phyloP scores from a whole-genome alignment of 2,329 filamentous ascomycete genomes.

The Grosmannia huntii region DNA sequence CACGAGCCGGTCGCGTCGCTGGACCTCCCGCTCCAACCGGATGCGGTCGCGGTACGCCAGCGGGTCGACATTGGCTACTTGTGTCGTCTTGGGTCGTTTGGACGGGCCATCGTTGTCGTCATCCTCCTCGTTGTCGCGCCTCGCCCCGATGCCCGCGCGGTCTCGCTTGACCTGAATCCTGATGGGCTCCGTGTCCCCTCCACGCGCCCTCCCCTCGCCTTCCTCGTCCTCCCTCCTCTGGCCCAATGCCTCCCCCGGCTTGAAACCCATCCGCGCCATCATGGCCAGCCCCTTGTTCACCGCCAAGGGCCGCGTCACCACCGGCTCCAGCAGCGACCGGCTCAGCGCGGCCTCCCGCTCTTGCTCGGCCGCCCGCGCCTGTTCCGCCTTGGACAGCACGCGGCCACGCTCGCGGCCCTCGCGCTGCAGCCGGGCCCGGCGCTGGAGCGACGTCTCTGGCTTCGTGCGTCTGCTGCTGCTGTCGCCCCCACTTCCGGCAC shows the following conservation, averaged over 20 bases:
- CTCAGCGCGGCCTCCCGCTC: conserved; percentile 65
- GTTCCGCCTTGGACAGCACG: conserved; percentile 71
- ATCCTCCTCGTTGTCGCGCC: conserved; percentile 52
- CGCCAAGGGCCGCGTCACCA: conserved; percentile 23
- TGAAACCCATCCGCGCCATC: conserved; percentile 95
- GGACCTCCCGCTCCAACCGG: conserved; percentile 55
- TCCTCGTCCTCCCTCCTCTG: conserved; percentile 16
- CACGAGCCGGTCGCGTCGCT: conserved; percentile 54
- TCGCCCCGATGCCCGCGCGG: conserved; percentile 60
- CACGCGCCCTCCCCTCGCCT: not conserved
- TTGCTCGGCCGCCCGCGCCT: conserved; percentile 58
- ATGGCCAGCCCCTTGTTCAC: conserved; percentile 83
- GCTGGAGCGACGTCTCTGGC: conserved; percentile 39
- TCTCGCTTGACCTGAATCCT: conserved; percentile 65
- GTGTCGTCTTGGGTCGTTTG: conserved; percentile 26
- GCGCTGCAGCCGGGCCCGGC: conserved; percentile 38
- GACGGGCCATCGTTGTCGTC: conserved; percentile 52
- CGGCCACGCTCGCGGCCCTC: conserved; percentile 56
- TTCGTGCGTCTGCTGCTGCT: not conserved
- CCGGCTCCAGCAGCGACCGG: conserved; percentile 48
- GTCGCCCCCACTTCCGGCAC: conserved; percentile 19
- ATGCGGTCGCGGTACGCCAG: conserved; percentile 63
- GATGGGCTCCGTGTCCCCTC: conserved; percentile 51
- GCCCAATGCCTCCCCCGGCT: conserved; percentile 61
- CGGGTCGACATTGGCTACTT: conserved; percentile 36